These are phyloP conservation scores for Clavulina sp. DNA, from an alignment of 768 basidiomycete species.

Conservation along the genomic window DNA sequence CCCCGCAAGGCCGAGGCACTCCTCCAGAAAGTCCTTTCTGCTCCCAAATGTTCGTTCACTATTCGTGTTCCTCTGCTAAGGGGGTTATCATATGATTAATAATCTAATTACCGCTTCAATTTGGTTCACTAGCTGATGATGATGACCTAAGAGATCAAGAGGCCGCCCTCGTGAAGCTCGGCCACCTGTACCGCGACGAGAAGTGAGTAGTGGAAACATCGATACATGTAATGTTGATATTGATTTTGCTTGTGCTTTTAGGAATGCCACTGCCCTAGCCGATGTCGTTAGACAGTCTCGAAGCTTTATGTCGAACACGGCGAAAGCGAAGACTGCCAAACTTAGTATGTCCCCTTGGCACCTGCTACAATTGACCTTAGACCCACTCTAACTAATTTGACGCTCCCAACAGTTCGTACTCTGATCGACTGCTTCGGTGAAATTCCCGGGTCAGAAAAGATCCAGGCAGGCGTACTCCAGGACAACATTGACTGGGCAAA, in stretches of 20 bases:
- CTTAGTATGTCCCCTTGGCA: constrained; percentile 42
- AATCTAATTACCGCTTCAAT: not conserved
- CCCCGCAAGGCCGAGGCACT: constrained; percentile 50
- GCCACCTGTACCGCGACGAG: constrained; percentile 71
- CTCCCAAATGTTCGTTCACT: constrained; percentile 19
- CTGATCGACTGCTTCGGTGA: constrained; percentile 75
- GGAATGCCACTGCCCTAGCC: constrained; percentile 71
- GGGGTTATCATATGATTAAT: not conserved
- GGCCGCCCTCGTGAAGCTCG: constrained; percentile 65
- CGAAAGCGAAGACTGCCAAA: constrained; percentile 94
- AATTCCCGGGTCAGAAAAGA: constrained; percentile 55
- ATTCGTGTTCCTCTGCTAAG: too few relatives aligned
- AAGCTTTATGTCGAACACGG: constrained; percentile 80
- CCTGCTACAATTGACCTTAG: not conserved
- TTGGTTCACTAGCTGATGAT: constrained; percentile 26
- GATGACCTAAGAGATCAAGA: constrained; percentile 66
- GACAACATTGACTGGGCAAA: constrained; percentile 92
- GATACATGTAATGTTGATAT: not conserved
- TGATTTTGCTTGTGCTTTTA: constrained; percentile 16
- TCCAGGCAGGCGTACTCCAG: constrained; percentile 69
- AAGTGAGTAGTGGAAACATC: constrained; percentile 31
- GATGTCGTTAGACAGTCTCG: constrained; percentile 72
- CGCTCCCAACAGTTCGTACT: constrained; percentile 50
- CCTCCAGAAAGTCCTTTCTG: constrained; percentile 50
- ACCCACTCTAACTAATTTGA: constrained; percentile 4